Conservation (phyloP, 1,284 basidiomycete genomes). For the Serendipita sp. region DNA sequence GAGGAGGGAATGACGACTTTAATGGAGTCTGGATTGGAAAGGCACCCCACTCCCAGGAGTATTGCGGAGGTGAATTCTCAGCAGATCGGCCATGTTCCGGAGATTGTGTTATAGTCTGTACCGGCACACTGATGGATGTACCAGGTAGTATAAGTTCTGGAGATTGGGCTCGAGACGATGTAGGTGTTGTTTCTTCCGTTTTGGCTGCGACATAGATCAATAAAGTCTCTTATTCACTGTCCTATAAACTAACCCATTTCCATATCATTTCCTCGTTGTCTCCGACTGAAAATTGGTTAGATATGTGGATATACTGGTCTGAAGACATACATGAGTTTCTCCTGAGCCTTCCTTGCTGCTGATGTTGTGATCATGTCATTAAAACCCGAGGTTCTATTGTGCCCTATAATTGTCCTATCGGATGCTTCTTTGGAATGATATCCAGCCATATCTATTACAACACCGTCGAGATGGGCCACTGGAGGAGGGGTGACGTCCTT, state of each 20-base stretch:
- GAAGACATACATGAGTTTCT: background rate
- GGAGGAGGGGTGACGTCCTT: conserved; percentile 39
- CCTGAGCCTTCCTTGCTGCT: background rate
- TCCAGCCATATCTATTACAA: conserved; percentile 31
- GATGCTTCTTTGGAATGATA: conserved; percentile 21
- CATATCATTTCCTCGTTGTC: conserved; percentile 1
- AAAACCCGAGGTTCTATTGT: background rate
- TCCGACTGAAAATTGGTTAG: conserved; percentile 19
- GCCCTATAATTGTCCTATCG: background rate
- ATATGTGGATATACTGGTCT: conserved; percentile 28
- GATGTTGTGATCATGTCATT: background rate
- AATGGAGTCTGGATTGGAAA: conserved; percentile 41
- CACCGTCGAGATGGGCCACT: conserved; percentile 54
- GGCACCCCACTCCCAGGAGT: conserved; percentile 76
- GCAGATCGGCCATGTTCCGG: conserved; percentile 33
- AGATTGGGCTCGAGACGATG: conserved; percentile 1
- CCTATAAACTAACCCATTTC: too few species aligned
- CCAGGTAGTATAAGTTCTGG: background rate
- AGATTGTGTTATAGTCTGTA: conserved; percentile 25
- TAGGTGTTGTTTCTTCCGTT: background rate
- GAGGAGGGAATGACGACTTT: background rate
- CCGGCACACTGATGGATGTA: background rate
- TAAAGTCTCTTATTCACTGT: background rate
- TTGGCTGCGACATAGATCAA: background rate
- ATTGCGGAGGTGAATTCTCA: conserved; percentile 32